Evolutionary conservation across 805 yeast species (phyloP), one percentile per base, ranked within the genome.

Genomic region (Candida peoriensis): DNA sequence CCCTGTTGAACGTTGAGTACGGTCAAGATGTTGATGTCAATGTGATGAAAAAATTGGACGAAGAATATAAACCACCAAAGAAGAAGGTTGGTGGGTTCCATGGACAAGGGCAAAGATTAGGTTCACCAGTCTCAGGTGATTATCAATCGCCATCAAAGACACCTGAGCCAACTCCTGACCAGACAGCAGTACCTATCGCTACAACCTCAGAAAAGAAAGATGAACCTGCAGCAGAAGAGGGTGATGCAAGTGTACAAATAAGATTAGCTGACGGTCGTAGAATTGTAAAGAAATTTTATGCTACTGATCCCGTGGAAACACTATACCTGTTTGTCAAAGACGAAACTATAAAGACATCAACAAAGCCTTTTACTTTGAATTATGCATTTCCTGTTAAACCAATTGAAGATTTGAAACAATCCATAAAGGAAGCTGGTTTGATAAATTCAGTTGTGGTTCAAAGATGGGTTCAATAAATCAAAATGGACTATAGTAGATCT

Each of bases 11-110:
- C 44, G 97, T 90, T 13, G 77, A 80, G 49, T 78, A 78, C 54
- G 95, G 95, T 30, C 97, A 90, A 64, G 93, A 84, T 42, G 97
- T 93, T 18, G 95, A 89, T 53, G 96, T 90, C 14, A 75, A 78
- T 26, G 93, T 93, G n/a, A 71, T 72, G 38, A 79, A 81, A 52
- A 82, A 82, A 47, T 63, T 83, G 35, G 94, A 87, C 35, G 95
- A 90, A 57, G 84, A 82, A 27, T 93, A 74, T 61, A 65, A 55
- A 28, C 76, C 86, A n/a, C 87, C 90, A 23, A 78, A 75, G 61
- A 61, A 63, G 36, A 61, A 61, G 29, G 58, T 68, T 11, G 81
- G 78, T 8, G 95, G 95, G 0, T 86, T 82, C 54, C 63, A 55
- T 12, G 97, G 97, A 4, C 52, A 60, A 2, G 97, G 98, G 14